These are phyloP conservation scores for Coemansia sp. DNA, from an alignment of 371 early-diverging fungal species.

Conservation along the genomic window DNA sequence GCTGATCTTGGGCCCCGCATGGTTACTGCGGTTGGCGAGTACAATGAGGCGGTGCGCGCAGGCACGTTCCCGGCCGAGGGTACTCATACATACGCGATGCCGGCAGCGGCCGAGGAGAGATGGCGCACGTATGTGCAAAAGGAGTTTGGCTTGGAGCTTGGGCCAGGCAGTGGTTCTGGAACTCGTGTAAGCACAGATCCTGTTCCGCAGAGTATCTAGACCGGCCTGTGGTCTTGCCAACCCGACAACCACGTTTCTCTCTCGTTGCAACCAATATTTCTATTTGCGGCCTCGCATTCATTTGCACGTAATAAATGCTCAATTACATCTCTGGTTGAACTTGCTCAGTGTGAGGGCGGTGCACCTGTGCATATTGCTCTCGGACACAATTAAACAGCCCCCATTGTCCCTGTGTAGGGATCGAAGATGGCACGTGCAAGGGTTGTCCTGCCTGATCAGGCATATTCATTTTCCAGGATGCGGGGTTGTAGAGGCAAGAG, in stretches of 20 bases:
- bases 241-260: background rate
- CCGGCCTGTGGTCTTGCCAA: background rate
- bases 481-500: background rate
- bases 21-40: constrained; percentile 67
- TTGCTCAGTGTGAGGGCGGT: background rate
- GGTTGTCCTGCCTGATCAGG: background rate
- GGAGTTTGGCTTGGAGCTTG: constrained; percentile 40
- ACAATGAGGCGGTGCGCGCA: constrained; percentile 71
- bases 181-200: background rate
- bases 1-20: constrained; percentile 71
- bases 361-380: background rate
- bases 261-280: background rate
- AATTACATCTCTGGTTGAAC: background rate
- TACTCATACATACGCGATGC: constrained; percentile 64
- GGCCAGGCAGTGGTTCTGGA: background rate
- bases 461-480: background rate
- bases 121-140: constrained; percentile 41
- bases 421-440: background rate
- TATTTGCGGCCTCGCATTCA: background rate
- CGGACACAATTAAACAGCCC: background rate
- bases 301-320: background rate
- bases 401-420: background rate
- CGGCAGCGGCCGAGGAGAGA: constrained; percentile 38
- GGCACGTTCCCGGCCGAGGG: constrained; percentile 75
- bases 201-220: background rate